Conservation (phyloP, 2,329 filamentous ascomycete genomes). For the Rhynchosporium secalis region DNA sequence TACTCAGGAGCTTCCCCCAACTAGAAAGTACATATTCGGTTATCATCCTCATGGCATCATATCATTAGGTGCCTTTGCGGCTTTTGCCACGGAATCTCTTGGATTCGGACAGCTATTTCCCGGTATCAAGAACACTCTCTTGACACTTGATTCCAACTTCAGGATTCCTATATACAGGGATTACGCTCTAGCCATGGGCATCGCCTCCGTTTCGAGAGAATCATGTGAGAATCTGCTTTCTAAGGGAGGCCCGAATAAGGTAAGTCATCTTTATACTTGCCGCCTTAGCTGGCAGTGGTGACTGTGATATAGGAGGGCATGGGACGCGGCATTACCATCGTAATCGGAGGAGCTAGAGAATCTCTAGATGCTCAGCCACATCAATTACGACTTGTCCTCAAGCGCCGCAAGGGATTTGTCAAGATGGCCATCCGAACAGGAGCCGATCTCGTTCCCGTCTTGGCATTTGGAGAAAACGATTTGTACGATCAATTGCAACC, state of each 20-base stretch:
- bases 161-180: constrained; percentile 91
- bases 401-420: constrained; percentile 85
- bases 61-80: constrained; percentile 89
- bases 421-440: constrained; percentile 89
- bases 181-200: constrained; percentile 85
- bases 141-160: constrained; percentile 96
- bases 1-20: constrained; percentile 74
- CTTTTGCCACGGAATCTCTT: constrained; percentile 86
- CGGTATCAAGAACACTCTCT: constrained; percentile 87
- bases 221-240: constrained; percentile 87
- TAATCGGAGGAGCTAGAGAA: constrained; percentile 89
- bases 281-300: constrained; percentile 13
- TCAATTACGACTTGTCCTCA: constrained; percentile 73
- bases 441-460: constrained; percentile 89
- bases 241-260: constrained; percentile 69
- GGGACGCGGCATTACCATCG: constrained; percentile 95
- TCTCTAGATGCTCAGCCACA: constrained; percentile 85
- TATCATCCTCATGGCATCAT: constrained; percentile 99
- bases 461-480: constrained; percentile 94
- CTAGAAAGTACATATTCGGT: constrained; percentile 91
- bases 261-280: constrained; percentile 21
- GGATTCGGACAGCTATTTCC: constrained; percentile 88
- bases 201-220: constrained; percentile 86
- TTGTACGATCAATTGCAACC: constrained; percentile 88
- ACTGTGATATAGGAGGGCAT: constrained; percentile 62